Evolutionary conservation across 2,329 filamentous ascomycete species (phyloP), one percentile per base, ranked within the genome.

Genomic region (Colletotrichum noveboracense): DNA sequence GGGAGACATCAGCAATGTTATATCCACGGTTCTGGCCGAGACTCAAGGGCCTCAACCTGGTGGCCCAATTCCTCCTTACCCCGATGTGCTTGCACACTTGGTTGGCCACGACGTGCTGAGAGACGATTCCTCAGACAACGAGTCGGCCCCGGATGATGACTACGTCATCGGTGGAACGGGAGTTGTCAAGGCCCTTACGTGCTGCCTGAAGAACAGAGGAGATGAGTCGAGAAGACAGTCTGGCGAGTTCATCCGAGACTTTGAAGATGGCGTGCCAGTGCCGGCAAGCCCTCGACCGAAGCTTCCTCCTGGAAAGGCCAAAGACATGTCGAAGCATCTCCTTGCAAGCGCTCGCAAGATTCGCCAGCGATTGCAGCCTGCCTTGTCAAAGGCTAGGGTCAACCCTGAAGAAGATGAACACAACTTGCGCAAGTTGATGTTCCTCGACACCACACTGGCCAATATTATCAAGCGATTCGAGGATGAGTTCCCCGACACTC

Each of bases 101-200:
- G 94, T 98, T 36, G 96, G 96, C 6, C 91, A 95, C 79, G 90
- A 91, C 71, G 86, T 88, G 30, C 81, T 86, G 67, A 87, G 82
- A 83, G 91, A 82, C 83, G 90, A 81, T 79, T 84, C 79, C 78
- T 92, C 93, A 61, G 91, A 93, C 26, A 89, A 92, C 58, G 92
- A 93, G 4, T 88, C 93, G 13, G 94, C 95, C 8, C 94, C 96
- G 0, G 95, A 98, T 78, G 94, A 98, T 74, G 95, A 98, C 83
- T 98, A 98, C 84, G 96, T 98, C 60, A 97, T 98, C 80, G 96
- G 96, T 24, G 96, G 96, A 18, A 98, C 96, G 1, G 97, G 96
- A 30, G 95, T 99, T 3, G 96, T 98, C 65, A 98, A 98, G 85
- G 97, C 97, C 6, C 88, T 99, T 61, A 93, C 95, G 70, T 97